phyloP scores from a whole-genome alignment of 352 stramenopile species.

The Pythium periplocum region DNA sequence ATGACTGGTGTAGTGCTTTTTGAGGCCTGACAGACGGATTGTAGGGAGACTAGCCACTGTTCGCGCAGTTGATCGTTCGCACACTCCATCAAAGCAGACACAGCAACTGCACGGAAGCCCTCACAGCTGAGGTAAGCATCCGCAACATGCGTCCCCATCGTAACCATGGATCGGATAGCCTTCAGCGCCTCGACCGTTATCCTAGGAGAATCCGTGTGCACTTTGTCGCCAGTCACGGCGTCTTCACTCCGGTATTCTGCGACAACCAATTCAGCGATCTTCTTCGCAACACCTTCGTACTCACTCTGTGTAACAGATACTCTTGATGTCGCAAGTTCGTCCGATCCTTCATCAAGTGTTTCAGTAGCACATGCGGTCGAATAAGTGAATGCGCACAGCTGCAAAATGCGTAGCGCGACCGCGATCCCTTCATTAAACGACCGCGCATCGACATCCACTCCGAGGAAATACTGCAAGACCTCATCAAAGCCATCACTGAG shows the following conservation, averaged over 20 bases:
- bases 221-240: constrained; percentile 23
- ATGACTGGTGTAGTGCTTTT: constrained; percentile 29
- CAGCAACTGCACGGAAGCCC: constrained; percentile 27
- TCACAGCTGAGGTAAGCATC: constrained; percentile 55
- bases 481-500: constrained; percentile 73
- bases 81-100: constrained; percentile 54
- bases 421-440: constrained; percentile 83
- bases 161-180: constrained; percentile 75
- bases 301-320: constrained; percentile 38
- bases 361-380: constrained; percentile 13
- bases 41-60: constrained; percentile 80
- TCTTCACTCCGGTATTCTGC: constrained; percentile 52
- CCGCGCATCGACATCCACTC: constrained; percentile 53
- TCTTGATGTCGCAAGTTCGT: constrained; percentile 14
- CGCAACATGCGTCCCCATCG: constrained; percentile 53
- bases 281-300: constrained; percentile 68
- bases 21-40: constrained; percentile 61
- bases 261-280: constrained; percentile 75
- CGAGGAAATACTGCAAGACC: constrained; percentile 81
- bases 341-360: constrained; percentile 21
- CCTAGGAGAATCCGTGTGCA: constrained; percentile 30
- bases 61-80: constrained; percentile 73
- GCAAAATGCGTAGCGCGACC: constrained; percentile 77
- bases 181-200: constrained; percentile 85
- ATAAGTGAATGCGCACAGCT: constrained; percentile 79